These are phyloP conservation scores for Eremomyces bilateralis DNA, from an alignment of 495 filamentous ascomycete species.

Conservation along the genomic window DNA sequence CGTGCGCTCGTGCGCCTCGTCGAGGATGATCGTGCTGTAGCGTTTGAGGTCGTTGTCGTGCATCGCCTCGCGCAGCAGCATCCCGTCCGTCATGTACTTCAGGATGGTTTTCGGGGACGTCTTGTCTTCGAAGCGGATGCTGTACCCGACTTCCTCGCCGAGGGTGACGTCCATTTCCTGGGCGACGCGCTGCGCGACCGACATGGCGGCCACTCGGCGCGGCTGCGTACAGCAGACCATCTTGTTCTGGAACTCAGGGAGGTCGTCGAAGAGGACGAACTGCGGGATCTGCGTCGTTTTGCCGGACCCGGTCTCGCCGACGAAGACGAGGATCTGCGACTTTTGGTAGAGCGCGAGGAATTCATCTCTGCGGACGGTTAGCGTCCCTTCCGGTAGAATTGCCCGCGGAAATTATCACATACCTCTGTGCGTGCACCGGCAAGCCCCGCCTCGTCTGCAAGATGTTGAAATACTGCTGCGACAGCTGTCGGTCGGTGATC, in stretches of 20 bases:
- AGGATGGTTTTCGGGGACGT: constrained; percentile 77
- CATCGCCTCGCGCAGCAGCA: constrained; percentile 96
- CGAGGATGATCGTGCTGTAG: constrained; percentile 95
- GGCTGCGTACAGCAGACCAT: constrained; percentile 96
- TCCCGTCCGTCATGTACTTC: constrained; percentile 99
- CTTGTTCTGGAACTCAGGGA: constrained; percentile 64
- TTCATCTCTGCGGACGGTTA: constrained; percentile 40
- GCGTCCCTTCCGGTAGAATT: neutral
- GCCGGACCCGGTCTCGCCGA: constrained; percentile 97
- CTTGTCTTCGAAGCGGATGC: constrained; percentile 95
- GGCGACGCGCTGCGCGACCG: constrained; percentile 93
- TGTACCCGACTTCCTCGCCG: constrained; percentile 95
- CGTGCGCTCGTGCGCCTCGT: constrained; percentile 93
- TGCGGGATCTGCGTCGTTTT: constrained; percentile 99
- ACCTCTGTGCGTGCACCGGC: constrained; percentile 80
- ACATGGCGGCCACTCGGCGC: constrained; percentile 96
- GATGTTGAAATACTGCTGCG: constrained; percentile 72
- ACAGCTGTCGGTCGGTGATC: constrained; percentile 56
- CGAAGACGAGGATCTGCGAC: constrained; percentile 89
- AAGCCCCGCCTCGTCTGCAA: constrained; percentile 62
- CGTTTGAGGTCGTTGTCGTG: constrained; percentile 75
- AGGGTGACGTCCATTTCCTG: constrained; percentile 87
- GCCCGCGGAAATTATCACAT: constrained; percentile 11
- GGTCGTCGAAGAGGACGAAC: constrained; percentile 91
- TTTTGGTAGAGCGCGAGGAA: constrained; percentile 84